phyloP scores from a whole-genome alignment of 371 early-diverging fungal genomes.

The Mortierella sp. region DNA sequence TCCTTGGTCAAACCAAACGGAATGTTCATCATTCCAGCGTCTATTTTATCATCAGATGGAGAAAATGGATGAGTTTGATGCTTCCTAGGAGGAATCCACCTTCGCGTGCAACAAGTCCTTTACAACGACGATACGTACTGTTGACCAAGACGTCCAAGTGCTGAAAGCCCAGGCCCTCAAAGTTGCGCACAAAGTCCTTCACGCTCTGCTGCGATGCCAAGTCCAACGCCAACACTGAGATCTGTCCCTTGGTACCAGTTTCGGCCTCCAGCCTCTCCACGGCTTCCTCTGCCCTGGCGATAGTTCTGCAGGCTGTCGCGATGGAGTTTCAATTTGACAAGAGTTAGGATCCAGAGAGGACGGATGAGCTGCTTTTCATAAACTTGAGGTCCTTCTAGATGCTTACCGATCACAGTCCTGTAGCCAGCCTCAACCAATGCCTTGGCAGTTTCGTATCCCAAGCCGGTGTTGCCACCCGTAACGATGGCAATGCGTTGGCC shows the following conservation, averaged over 20 bases:
- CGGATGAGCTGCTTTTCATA: no score
- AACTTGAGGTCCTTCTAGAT: no score
- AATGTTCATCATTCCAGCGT: constrained; percentile 57
- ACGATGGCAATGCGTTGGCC: constrained; percentile 36
- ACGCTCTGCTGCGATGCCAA: constrained; percentile 61
- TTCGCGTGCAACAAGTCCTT: no score
- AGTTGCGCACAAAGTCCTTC: constrained; percentile 54
- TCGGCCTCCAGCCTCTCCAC: constrained; percentile 48
- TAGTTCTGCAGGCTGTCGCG: constrained; percentile 30
- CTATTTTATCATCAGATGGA: constrained; percentile 12
- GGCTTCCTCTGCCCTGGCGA: constrained; percentile 46
- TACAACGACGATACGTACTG: constrained; percentile 32
- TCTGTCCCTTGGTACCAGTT: constrained; percentile 54
- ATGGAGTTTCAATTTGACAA: no score
- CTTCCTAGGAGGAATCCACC: not conserved
- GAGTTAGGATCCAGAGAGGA: no score
- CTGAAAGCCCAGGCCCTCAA: constrained; percentile 33
- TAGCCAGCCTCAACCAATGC: constrained; percentile 48
- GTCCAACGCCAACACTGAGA: constrained; percentile 58
- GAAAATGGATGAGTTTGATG: not conserved
- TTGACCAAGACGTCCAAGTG: constrained; percentile 65
- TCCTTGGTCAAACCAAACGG: constrained; percentile 43
- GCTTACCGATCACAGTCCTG: constrained; percentile 32
- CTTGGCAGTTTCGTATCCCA: constrained; percentile 48
- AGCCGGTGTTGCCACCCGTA: constrained; percentile 49